Evolutionary conservation across 768 basidiomycete species (phyloP).

Genomic region (Tylopilus felleus): DNA sequence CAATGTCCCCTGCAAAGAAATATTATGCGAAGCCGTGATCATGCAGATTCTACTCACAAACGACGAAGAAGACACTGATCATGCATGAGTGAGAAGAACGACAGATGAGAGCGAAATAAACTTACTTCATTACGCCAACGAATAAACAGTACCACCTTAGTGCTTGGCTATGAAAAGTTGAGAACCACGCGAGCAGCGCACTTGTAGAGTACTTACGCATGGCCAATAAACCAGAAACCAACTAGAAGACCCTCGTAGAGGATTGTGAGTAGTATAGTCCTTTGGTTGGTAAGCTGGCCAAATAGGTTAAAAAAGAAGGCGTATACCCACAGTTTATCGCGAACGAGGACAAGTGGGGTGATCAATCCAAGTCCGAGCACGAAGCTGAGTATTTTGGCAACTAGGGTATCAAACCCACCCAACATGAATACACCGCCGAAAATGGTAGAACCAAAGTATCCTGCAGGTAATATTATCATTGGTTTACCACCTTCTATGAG

Average conservation of each 20-base stretch:
- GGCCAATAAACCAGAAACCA: constrained; percentile 94
- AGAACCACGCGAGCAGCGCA: constrained; percentile 4
- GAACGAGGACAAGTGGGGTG: constrained; percentile 80
- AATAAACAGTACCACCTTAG: constrained; percentile 83
- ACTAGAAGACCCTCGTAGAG: constrained; percentile 83
- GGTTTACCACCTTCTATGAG: constrained; percentile 77
- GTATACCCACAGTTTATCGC: constrained; percentile 78
- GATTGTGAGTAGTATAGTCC: constrained; percentile 81
- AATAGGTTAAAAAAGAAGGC: neutral
- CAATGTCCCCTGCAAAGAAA: constrained; percentile 71
- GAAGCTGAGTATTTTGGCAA: constrained; percentile 90
- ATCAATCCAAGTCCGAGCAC: constrained; percentile 83
- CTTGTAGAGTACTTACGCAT: constrained; percentile 56
- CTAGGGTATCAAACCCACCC: constrained; percentile 83
- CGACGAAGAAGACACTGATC: constrained; percentile 74
- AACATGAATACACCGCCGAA: constrained; percentile 81
- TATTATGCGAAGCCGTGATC: neutral
- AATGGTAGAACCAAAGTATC: constrained; percentile 80
- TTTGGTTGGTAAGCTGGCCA: constrained; percentile 32
- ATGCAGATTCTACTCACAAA: constrained; percentile 56
- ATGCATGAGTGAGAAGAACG: constrained; percentile 13
- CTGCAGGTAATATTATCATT: constrained; percentile 67
- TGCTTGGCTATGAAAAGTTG: constrained; percentile 51
- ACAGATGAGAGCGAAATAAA: constrained; percentile 12
- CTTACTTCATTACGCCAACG: constrained; percentile 82